Percentiles rank a stretch among this genome's conserved stretches.
Conservation (phyloP, 176 grass and related monocot species). For the Saccharum spontaneum region DNA sequence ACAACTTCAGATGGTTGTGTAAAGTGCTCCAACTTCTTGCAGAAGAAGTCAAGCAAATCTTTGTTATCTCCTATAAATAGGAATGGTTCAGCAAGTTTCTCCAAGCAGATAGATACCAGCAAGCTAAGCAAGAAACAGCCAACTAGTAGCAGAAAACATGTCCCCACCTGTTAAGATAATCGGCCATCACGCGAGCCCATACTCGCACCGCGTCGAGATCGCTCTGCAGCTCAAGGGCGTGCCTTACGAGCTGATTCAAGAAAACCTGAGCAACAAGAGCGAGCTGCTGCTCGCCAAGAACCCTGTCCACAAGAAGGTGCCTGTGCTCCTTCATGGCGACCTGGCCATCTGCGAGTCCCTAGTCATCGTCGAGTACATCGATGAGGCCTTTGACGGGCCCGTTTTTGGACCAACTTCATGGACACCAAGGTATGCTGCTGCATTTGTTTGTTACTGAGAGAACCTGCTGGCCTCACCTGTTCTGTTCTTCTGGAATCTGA, state of each 20-base stretch:
- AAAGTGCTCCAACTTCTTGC: background rate
- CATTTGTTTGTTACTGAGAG: background rate
- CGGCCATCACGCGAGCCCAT: slow-evolving; percentile 17
- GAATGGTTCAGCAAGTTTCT: background rate
- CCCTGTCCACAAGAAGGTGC: slow-evolving; percentile 32
- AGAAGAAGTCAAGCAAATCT: background rate
- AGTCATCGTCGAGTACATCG: slow-evolving; percentile 34
- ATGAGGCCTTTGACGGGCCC: slow-evolving; percentile 39
- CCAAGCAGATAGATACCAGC: background rate
- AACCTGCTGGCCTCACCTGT: background rate
- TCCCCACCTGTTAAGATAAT: slow-evolving; percentile 12
- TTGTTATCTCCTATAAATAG: background rate
- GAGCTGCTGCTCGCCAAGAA: slow-evolving; percentile 31
- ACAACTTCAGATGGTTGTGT: background rate
- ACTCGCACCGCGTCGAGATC: slow-evolving; percentile 16
- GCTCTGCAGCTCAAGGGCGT: slow-evolving; percentile 42
- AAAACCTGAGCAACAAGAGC: slow-evolving; percentile 38
- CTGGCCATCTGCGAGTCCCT: slow-evolving; percentile 28
- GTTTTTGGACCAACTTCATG: slow-evolving; percentile 20
- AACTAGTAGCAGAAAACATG: background rate
- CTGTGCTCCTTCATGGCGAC: background rate
- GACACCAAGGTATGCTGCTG: background rate
- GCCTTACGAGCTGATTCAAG: slow-evolving; percentile 26
- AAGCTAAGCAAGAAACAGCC: background rate
- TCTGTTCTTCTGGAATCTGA: background rate